phyloP scores from a whole-genome alignment of 2,329 filamentous ascomycete species.

The Microdochium paspali region DNA sequence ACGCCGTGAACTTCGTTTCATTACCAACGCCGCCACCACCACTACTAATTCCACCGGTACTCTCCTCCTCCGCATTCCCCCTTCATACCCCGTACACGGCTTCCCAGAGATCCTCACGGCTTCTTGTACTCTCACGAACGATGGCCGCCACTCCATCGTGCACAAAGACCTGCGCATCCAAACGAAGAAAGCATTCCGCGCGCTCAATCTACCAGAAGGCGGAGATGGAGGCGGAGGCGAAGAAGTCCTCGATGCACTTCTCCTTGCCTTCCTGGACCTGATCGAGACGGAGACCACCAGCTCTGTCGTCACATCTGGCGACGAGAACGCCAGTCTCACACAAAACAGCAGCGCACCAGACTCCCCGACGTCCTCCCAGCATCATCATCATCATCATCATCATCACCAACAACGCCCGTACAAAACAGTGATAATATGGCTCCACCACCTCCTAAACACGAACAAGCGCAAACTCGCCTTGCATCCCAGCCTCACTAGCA shows the following conservation, averaged over 20 bases:
- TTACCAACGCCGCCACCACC: neutral
- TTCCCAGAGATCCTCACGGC: slow-evolving; percentile 10
- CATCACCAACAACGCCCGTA: neutral
- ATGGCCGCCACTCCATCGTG: neutral
- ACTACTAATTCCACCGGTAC: slow-evolving; percentile 1
- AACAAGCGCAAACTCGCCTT: slow-evolving; percentile 13
- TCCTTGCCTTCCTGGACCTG: slow-evolving; percentile 9
- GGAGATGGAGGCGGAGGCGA: too few species aligned
- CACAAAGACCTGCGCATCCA: slow-evolving; percentile 9
- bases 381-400: neutral
- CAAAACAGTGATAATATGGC: slow-evolving; percentile 12
- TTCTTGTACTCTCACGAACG: slow-evolving; percentile 2
- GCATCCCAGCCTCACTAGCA: slow-evolving; percentile 4
- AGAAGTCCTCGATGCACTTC: slow-evolving; percentile 10
- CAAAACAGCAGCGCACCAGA: too few species aligned
- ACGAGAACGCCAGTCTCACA: too few species aligned
- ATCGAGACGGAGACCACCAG: neutral
- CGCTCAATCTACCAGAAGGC: neutral
- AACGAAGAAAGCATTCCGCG: slow-evolving; percentile 5
- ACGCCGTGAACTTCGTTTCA: slow-evolving; percentile 10
- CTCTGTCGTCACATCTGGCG: too few species aligned
- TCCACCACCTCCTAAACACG: slow-evolving; percentile 13
- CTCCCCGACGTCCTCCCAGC: too few species aligned
- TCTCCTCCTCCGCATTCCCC: slow-evolving; percentile 9
- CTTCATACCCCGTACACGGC: slow-evolving; percentile 8